A percentile compares a stretch with the other conserved stretches of the same genome.
Conservation (phyloP, 495 filamentous ascomycete species). For the Xylaria scruposa region DNA sequence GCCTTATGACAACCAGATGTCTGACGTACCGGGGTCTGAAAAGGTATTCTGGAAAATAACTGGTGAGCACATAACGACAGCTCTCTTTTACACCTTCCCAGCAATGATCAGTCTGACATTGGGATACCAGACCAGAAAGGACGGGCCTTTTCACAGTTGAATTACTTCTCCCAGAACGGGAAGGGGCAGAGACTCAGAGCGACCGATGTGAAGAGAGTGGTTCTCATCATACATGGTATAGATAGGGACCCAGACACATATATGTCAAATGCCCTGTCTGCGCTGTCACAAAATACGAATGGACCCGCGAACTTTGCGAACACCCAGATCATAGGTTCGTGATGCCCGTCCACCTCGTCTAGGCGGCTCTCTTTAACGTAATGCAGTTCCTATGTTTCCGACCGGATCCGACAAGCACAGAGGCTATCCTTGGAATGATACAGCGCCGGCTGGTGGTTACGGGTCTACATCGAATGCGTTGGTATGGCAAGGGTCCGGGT, state of each 20-base stretch:
- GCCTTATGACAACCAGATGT: conserved; percentile 3
- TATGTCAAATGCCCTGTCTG: conserved; percentile 4
- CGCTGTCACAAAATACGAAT: background rate
- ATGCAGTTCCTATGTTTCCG: background rate
- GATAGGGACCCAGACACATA: conserved; percentile 1
- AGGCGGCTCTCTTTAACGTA: background rate
- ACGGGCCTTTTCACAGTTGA: background rate
- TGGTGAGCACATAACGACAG: background rate
- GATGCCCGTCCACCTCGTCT: background rate
- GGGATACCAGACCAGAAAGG: background rate
- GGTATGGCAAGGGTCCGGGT: background rate
- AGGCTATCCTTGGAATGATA: conserved; percentile 7
- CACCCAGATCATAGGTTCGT: conserved; percentile 11
- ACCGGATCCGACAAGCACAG: background rate
- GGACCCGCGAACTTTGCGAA: background rate
- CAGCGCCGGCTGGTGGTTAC: background rate
- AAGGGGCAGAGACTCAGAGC: background rate
- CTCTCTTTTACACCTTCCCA: background rate
- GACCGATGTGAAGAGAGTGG: background rate
- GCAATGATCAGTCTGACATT: background rate
- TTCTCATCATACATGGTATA: conserved; percentile 1
- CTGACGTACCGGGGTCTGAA: background rate
- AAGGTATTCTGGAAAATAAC: conserved; percentile 9
- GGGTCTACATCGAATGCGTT: background rate
- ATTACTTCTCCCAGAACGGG: conserved; percentile 1